phyloP scores from a whole-genome alignment of 1,139 yeast genomes.

The Chernovozyma aurita region DNA sequence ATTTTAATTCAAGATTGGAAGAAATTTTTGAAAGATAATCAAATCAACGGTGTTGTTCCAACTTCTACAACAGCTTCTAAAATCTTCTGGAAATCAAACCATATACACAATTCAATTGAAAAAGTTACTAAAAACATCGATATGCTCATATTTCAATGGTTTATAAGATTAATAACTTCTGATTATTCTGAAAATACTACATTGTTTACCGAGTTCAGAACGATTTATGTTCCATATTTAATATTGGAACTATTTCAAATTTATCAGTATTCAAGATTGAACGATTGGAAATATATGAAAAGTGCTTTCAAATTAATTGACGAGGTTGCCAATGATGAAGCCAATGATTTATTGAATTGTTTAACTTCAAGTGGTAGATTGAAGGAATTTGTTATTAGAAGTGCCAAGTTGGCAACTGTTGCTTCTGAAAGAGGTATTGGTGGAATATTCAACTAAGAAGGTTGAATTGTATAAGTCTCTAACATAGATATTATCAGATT shows the following conservation, averaged over 20 bases:
- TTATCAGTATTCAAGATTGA: constrained; percentile 39
- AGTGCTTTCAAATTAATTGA: constrained; percentile 59
- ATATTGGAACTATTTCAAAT: constrained; percentile 59
- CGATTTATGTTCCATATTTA: constrained; percentile 69
- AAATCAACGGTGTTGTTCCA: constrained; percentile 12
- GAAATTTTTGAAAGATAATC: constrained; percentile 19
- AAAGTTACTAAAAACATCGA: constrained; percentile 29
- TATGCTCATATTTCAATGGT: constrained; percentile 31
- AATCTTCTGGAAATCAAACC: constrained; percentile 24
- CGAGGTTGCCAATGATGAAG: constrained; percentile 38
- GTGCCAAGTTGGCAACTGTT: constrained; percentile 54
- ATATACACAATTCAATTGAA: constrained; percentile 34
- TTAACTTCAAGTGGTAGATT: constrained; percentile 60
- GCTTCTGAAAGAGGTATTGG: constrained; percentile 36
- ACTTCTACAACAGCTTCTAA: constrained; percentile 5
- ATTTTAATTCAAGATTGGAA: constrained; percentile 38
- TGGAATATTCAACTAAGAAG: constrained; percentile 27
- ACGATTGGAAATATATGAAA: constrained; percentile 37
- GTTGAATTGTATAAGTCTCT: not conserved
- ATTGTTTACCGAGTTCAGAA: constrained; percentile 49
- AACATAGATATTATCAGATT: too few relatives aligned
- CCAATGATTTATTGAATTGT: constrained; percentile 42
- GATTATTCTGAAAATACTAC: constrained; percentile 41
- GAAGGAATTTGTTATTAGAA: constrained; percentile 53
- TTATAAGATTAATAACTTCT: constrained; percentile 17